These are phyloP conservation scores for Tricholoma terreum DNA, from an alignment of 768 basidiomycete species.

Conservation along the genomic window DNA sequence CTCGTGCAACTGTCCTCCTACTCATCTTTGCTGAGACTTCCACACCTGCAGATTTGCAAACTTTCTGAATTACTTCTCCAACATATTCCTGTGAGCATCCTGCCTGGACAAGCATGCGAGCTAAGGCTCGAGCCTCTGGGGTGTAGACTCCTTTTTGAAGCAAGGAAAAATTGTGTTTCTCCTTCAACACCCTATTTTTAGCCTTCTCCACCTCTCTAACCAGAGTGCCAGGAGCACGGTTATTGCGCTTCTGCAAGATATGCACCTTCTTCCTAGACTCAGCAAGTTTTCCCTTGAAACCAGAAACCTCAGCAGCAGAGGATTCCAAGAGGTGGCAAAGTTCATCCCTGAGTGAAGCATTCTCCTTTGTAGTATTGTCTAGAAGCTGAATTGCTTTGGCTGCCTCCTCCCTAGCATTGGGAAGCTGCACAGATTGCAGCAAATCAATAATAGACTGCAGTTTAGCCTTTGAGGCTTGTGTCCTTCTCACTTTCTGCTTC, in stretches of 20 bases:
- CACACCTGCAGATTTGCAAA: conserved; percentile 1
- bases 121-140: not conserved
- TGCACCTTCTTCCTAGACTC: not conserved
- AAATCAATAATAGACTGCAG: not conserved
- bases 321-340: not conserved
- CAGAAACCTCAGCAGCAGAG: not conserved
- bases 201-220: too few species aligned
- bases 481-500: not conserved
- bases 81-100: not conserved
- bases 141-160: not conserved
- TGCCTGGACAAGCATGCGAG: not conserved
- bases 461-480: not conserved
- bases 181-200: too few species aligned
- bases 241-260: not conserved
- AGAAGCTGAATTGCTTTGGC: not conserved
- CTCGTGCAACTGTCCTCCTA: not conserved
- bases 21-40: not conserved
- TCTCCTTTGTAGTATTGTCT: not conserved
- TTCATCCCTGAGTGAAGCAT: not conserved
- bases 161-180: not conserved
- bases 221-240: too few species aligned
- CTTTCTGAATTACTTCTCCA: not conserved
- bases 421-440: not conserved
- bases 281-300: not conserved
- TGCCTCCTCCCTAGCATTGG: not conserved